A percentile compares a stretch with the other conserved stretches of the same genome.
Conservation (phyloP, 352 stramenopile genomes). For the Aphanomyces invadans region DNA sequence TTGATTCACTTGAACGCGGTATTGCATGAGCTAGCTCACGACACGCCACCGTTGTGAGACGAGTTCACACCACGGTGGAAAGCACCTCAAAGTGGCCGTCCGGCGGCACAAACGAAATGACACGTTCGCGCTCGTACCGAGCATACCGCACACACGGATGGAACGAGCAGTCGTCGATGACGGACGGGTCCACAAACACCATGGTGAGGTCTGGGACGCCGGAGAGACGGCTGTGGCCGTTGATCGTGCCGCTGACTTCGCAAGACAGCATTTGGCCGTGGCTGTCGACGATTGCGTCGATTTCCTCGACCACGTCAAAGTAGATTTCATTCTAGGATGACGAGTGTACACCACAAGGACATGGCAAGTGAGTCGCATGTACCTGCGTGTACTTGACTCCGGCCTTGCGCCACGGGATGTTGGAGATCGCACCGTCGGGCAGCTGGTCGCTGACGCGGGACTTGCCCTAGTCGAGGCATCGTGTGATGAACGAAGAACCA, state of each 20-base stretch:
- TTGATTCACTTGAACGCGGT: conserved; percentile 75
- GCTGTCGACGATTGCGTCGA: conserved; percentile 94
- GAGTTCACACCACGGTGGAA: background rate
- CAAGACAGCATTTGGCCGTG: conserved; percentile 88
- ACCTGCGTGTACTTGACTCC: conserved; percentile 89
- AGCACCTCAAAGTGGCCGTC: conserved; percentile 94
- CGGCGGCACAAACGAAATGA: conserved; percentile 96
- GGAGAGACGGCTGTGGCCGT: conserved; percentile 92
- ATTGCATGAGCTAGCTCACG: conserved; percentile 54
- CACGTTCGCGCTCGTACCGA: conserved; percentile 91
- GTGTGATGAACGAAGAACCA: too few species aligned
- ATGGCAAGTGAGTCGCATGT: background rate
- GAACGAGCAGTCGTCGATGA: conserved; percentile 98
- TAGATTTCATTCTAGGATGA: conserved; percentile 94
- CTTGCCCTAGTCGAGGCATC: conserved; percentile 43
- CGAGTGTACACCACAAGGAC: background rate
- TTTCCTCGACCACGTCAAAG: conserved; percentile 97
- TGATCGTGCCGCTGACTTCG: conserved; percentile 93
- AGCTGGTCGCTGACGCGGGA: conserved; percentile 88
- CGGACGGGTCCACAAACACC: conserved; percentile 91
- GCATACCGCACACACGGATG: conserved; percentile 97
- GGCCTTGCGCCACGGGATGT: conserved; percentile 96
- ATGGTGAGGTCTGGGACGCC: conserved; percentile 96
- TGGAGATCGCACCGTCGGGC: conserved; percentile 87
- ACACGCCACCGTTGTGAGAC: background rate